These are phyloP conservation scores for Lepidium sativum DNA, from an alignment of 345 rosid genomes.

Conservation along the genomic window DNA sequence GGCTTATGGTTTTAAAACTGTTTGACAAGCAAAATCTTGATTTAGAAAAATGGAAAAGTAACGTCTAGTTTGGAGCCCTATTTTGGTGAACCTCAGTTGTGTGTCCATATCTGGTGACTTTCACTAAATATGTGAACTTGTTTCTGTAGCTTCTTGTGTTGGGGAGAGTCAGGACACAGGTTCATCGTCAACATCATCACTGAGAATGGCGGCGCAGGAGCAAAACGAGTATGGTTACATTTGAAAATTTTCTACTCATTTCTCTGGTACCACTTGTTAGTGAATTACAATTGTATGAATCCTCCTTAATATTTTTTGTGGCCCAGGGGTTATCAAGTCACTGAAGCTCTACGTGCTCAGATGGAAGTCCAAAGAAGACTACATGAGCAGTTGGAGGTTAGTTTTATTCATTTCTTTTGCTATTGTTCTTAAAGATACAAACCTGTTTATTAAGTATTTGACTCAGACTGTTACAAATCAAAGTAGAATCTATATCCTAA, in stretches of 20 bases:
- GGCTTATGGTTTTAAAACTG: background rate
- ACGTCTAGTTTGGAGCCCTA: background rate
- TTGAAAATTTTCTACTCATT: background rate
- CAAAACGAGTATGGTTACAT: constrained; percentile 58
- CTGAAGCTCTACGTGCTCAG: constrained; percentile 92
- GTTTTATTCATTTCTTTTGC: constrained; percentile 7
- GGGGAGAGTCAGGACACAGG: constrained; percentile 88
- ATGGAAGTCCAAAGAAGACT: constrained; percentile 99
- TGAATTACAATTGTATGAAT: background rate
- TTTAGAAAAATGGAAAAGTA: background rate
- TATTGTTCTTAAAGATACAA: background rate
- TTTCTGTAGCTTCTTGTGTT: constrained; percentile 52
- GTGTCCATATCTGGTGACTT: background rate
- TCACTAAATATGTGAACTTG: background rate
- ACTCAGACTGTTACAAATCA: background rate
- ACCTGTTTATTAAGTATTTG: background rate
- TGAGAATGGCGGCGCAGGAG: constrained; percentile 64
- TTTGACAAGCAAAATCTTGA: background rate
- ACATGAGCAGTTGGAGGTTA: constrained; percentile 95
- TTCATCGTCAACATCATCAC: constrained; percentile 66
- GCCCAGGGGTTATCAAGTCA: constrained; percentile 79
- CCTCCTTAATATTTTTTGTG: constrained; percentile 19
- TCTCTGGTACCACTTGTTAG: background rate
- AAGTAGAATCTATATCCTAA: background rate
- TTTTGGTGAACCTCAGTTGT: background rate